Base-by-base conservation (phyloP, 202 grass and related monocot species). In the Sporobolus alterniflorus region DNA sequence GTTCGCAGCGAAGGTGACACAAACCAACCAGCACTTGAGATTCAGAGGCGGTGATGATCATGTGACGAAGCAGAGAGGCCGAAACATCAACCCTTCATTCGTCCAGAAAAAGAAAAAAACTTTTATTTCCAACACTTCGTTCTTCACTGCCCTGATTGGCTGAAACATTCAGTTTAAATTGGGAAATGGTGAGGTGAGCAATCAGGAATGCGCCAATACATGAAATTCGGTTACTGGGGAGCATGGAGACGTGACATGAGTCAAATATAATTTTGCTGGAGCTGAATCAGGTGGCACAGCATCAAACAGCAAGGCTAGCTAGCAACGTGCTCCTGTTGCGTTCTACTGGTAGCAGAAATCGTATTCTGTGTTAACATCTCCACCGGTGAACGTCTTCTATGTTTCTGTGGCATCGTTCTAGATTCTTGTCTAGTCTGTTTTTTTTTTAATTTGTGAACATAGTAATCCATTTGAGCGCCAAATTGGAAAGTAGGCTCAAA, bases 231-330 rank as follows among this genome's bases (percentile, higher is more conserved):
- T n/a, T n/a, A n/a, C n/a, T n/a, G n/a, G n/a, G n/a, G n/a, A n/a
- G n/a, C n/a, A n/a, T n/a, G n/a, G n/a, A n/a, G 32, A 69, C 7
- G 30, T 64, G 74, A 71, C 65, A 42, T 30, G 54, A 71, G 16
- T 85, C 52, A 71, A 39, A 49, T 64, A 64, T 26, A 34, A 34
- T 60, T 67, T 67, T 24, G 61, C 61, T 81, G 51, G 84, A 57
- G 39, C n/a, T 48, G 69, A 74, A 49, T 75, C 76, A 74, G 42
- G 32, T 32, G 84, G 48, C 69, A 74, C 76, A 6, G 28, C 50
- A 13, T 52, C 56, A 39, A 80, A 46, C 30, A 17, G 28, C 5
- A 39, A 49, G 64, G 16, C 30, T 44, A 56, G 44, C 25, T 36
- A 61, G 64, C 34, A 41, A 63, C 3, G 49, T 25, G 14, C 3